Conservation (phyloP, 1,284 basidiomycete species). For the Ganoderma sp. region DNA sequence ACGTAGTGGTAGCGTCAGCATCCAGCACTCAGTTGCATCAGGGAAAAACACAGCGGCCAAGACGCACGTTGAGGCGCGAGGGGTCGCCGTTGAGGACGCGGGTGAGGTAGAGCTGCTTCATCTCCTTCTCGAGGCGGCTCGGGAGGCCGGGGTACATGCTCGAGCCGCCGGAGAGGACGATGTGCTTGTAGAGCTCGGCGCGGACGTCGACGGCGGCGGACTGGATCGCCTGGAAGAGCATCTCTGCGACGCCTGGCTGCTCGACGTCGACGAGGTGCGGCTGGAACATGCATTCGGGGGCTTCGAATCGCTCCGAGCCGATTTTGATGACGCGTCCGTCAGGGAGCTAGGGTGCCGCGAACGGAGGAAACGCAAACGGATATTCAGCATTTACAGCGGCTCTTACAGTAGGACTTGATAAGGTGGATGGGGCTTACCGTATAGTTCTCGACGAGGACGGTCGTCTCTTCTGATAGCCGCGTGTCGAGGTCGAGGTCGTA, state of each 20-base stretch:
- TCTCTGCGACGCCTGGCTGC: conserved; percentile 95
- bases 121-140: conserved; percentile 96
- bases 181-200: conserved; percentile 95
- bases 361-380: too few species aligned
- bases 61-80: conserved; percentile 83
- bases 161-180: conserved; percentile 96
- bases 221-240: conserved; percentile 97
- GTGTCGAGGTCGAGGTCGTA: conserved; percentile 98
- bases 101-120: conserved; percentile 98
- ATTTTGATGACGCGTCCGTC: conserved; percentile 98
- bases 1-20: background rate
- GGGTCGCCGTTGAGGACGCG: conserved; percentile 89
- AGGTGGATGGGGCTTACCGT: conserved; percentile 63
- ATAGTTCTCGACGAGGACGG: conserved; percentile 94
- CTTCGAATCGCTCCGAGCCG: conserved; percentile 98
- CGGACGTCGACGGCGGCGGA: conserved; percentile 90
- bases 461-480: conserved; percentile 94
- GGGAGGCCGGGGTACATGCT: conserved; percentile 99
- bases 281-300: conserved; percentile 99
- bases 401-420: background rate
- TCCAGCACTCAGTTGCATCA: background rate
- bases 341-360: conserved; percentile 68
- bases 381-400: background rate
- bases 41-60: too few species aligned
- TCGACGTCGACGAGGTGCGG: conserved; percentile 98